Evolutionary conservation across 495 filamentous ascomycete species (phyloP), one percentile per base, ranked within the genome.

Genomic region (Aspergillus asperescens): DNA sequence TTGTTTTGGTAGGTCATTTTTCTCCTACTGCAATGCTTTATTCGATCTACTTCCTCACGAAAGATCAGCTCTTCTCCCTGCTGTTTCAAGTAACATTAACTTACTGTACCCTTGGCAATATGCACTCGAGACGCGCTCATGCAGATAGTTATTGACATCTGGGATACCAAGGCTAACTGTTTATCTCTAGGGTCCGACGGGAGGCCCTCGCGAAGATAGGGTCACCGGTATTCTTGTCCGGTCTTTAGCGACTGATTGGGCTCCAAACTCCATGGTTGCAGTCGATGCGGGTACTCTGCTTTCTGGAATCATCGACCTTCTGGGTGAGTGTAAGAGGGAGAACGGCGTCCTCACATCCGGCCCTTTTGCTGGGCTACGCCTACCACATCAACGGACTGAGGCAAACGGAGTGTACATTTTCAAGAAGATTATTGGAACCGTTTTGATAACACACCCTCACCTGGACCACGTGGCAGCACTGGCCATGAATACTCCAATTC

Each of bases 251-350:
- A 80, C 83, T 27, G 75, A 77, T 34, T 98, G 93, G 93, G 62
- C 77, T 19, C 85, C 81, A 59, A 83, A 85, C 25, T 95, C 90
- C 0, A 61, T 95, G 9, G 70, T 96, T 6, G 92, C 90, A 24
- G 87, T 98, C 37, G 93, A 98, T 73, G 93, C 89, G 19, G 93
- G 93, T 42, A 87, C 88, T 37, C 89, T 96, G 66, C 78, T 98
- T 29, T 79, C 87, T 15, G 85, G 90, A 24, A 93, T 98, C 39
- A 80, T 81, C 40, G 77, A 78, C 23, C 85, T 93, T 23, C 70
- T 97, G 13, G 80, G 77, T 59, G 64, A 62, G 49, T 81, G 74
- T 64, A 78, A 62, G 50, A 62, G 43, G 32, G 34, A 65, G 32
- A 38, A 59, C 42, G 51, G 52, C 7, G n/a, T 60, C 5, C 45